These are phyloP conservation scores for Phytopythium helicoides DNA, from an alignment of 352 stramenopile species.

Conservation along the genomic window DNA sequence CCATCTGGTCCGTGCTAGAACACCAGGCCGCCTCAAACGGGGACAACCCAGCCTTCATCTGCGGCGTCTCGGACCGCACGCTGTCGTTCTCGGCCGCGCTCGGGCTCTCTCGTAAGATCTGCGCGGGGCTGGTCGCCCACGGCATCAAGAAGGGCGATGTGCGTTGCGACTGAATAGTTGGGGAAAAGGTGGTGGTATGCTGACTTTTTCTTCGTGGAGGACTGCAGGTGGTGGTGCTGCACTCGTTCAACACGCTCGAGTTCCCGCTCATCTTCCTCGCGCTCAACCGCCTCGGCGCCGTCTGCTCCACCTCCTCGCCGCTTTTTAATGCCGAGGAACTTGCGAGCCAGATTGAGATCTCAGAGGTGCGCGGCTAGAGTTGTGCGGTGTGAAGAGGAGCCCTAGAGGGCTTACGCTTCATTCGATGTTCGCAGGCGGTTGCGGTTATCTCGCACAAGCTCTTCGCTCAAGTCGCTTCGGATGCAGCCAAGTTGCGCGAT, in stretches of 20 bases:
- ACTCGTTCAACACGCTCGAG: slow-evolving; percentile 61
- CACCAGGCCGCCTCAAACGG: slow-evolving; percentile 23
- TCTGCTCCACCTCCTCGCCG: slow-evolving; percentile 40
- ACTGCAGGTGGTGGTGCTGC: slow-evolving; percentile 38
- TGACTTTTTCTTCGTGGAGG: not conserved
- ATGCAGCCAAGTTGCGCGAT: slow-evolving; percentile 18
- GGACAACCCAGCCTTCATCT: slow-evolving; percentile 37
- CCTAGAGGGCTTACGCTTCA: not conserved
- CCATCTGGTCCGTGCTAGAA: slow-evolving; percentile 41
- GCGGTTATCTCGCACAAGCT: not conserved
- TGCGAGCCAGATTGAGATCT: slow-evolving; percentile 28
- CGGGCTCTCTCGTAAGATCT: slow-evolving; percentile 23
- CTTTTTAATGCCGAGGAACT: slow-evolving; percentile 38
- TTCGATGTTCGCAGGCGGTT: not conserved
- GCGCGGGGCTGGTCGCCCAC: slow-evolving; percentile 30
- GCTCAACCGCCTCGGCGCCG: slow-evolving; percentile 38
- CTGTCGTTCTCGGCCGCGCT: slow-evolving; percentile 38
- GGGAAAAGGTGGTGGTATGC: not conserved
- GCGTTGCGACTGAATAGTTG: slow-evolving; percentile 13
- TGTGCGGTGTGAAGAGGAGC: not conserved
- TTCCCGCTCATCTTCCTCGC: slow-evolving; percentile 54
- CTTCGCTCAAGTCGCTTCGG: slow-evolving; percentile 20
- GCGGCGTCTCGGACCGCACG: slow-evolving; percentile 34
- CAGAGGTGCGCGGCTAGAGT: slow-evolving; percentile 19
- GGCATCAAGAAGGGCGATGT: slow-evolving; percentile 47